Evolutionary conservation across 495 filamentous ascomycete species (phyloP).

Genomic region (Tricharina praecox): DNA sequence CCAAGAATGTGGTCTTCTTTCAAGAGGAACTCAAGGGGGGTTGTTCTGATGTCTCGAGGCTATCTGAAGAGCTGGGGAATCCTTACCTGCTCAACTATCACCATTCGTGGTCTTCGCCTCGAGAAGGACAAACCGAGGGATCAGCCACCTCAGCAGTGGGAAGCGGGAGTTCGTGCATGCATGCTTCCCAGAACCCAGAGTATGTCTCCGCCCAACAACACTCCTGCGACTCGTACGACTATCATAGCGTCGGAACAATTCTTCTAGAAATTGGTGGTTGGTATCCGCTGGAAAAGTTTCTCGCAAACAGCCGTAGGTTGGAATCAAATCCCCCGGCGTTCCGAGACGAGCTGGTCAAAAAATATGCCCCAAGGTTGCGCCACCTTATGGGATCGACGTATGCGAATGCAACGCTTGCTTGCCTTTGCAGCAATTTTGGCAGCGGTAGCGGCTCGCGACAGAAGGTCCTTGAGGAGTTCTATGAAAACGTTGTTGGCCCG

Average conservation of each 20-base stretch:
- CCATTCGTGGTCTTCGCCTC: not conserved
- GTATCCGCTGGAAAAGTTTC: not conserved
- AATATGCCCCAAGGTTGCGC: not conserved
- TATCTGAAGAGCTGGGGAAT: not conserved
- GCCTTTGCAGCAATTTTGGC: not conserved
- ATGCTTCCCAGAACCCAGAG: not conserved
- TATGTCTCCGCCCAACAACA: not conserved
- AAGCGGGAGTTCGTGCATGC: too few relatives aligned
- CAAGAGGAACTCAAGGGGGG: not conserved
- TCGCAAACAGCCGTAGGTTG: not conserved
- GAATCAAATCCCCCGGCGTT: not conserved
- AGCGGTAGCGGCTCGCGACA: not conserved
- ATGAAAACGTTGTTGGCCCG: not conserved
- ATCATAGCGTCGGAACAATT: not conserved
- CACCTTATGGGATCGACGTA: not conserved
- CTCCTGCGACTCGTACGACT: not conserved
- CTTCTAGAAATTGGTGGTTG: not conserved
- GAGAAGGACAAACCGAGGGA: not conserved
- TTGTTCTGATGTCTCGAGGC: not conserved
- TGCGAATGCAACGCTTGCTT: not conserved
- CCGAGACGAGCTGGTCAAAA: not conserved
- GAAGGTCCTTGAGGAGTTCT: not conserved
- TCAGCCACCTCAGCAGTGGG: not conserved
- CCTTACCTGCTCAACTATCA: not conserved
- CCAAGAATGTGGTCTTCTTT: not conserved